Base-by-base conservation (phyloP, 2,329 filamentous ascomycete genomes). In the Hypoxylon sp. region DNA sequence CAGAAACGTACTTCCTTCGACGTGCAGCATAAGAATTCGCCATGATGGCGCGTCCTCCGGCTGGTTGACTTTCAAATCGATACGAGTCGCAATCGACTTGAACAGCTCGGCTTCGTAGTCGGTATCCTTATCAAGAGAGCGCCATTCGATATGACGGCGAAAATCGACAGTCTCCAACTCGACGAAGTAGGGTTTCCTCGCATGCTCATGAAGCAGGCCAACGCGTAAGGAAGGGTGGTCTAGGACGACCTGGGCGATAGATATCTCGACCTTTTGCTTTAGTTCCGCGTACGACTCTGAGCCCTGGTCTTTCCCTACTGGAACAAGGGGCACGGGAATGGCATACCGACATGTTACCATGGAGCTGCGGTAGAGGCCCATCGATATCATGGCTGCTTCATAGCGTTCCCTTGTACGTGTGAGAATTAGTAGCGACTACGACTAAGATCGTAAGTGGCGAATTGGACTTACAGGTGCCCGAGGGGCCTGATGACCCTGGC, bases 301-400 rank as follows among this genome's bases (percentile, higher is more conserved):
- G 23, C 41, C 30, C 14, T 7, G 25, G 14, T 14, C 49, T 41
- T 23, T 19, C 21, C 34, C 46, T n/a, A n/a, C 21, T 2, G 25
- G 23, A 13, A 43, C 21, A 21, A 68, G 30, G 1, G 34, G 23
- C 4, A 45, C 2, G 17, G 69, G 65, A 3, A 70, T 36, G 6
- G 56, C 2, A 21, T 62, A 73, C 34, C 69, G 69, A 45, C 67
- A 73, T n/a, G 61, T 64, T 2, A 73, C 46, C 50, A 66, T 67
- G 13, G 63, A 65, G 57, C 63, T 68, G 19, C 50, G 21, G 17
- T 70, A 71, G 3, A 67, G 25, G 32, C 50, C 52, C 1, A 72
- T 30, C 11, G 50, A 67, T 7, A 58, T 28, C 58, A 67, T 43
- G 10, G 63, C 61, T 13, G 57, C 56, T 21, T 73, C 60, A 36